Evolutionary conservation across 352 stramenopile species (phyloP).

Genomic region (Globisporangium uncinulatum): DNA sequence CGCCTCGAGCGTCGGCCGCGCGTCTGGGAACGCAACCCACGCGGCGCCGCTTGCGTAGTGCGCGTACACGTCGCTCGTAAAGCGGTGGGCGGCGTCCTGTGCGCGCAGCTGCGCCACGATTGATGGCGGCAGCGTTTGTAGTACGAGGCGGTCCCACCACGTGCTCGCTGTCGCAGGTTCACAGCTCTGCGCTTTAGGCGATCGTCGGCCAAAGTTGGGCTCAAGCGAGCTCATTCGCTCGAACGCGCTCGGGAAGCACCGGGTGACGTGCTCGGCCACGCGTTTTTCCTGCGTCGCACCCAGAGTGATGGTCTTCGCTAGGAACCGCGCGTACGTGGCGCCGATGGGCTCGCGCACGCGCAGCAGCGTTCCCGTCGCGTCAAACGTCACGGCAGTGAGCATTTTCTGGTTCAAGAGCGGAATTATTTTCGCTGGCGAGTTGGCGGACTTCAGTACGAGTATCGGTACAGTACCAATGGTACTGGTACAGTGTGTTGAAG

Average conservation of each 20-base stretch:
- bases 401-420: no score
- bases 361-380: slow-evolving; percentile 72
- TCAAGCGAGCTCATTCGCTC: slow-evolving; percentile 10
- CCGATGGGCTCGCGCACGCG: slow-evolving; percentile 37
- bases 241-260: slow-evolving; percentile 42
- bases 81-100: slow-evolving; percentile 13
- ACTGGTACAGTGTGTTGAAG: no score
- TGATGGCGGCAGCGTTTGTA: slow-evolving; percentile 29
- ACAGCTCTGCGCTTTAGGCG: neutral
- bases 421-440: no score
- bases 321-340: slow-evolving; percentile 44
- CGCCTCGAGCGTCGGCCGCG: slow-evolving; percentile 28
- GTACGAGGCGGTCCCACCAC: slow-evolving; percentile 60
- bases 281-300: slow-evolving; percentile 10
- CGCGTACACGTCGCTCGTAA: slow-evolving; percentile 45
- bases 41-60: slow-evolving; percentile 42
- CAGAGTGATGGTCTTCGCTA: slow-evolving; percentile 29
- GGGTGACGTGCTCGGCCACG: slow-evolving; percentile 19
- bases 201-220: slow-evolving; percentile 46
- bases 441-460: no score
- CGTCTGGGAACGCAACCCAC: slow-evolving; percentile 63
- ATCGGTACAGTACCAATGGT: no score
- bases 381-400: slow-evolving; percentile 40
- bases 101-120: slow-evolving; percentile 15
- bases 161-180: slow-evolving; percentile 18